Evolutionary conservation across 129 eudicot genomes (phyloP).

Genomic region (Helianthus tuberosus): DNA sequence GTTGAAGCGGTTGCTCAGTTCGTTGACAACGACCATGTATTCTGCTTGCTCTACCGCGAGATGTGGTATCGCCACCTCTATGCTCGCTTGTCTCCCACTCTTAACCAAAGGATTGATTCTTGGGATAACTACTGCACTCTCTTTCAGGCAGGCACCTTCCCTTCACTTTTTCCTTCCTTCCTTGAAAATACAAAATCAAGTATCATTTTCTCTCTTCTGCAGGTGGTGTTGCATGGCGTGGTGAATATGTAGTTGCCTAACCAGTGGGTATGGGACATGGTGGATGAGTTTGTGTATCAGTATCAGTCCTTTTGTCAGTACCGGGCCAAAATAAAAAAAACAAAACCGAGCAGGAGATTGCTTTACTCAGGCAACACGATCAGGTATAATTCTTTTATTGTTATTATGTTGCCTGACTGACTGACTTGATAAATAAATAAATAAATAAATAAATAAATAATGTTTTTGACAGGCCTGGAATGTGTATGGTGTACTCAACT

Average conservation of each 20-base stretch:
- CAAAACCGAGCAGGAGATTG: constrained; percentile 94
- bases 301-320: constrained; percentile 94
- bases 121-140: constrained; percentile 95
- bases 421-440: too few relatives aligned
- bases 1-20: constrained; percentile 84
- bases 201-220: too few relatives aligned
- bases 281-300: constrained; percentile 95
- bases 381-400: too few relatives aligned
- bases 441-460: too few relatives aligned
- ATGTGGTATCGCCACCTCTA: constrained; percentile 93
- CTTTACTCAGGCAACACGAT: constrained; percentile 64
- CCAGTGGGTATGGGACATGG: constrained; percentile 99
- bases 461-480: too few relatives aligned
- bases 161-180: too few relatives aligned
- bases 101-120: constrained; percentile 79
- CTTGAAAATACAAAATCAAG: too few relatives aligned
- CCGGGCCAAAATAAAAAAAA: constrained; percentile 94
- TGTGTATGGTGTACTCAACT: constrained; percentile 95
- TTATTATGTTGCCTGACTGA: too few relatives aligned
- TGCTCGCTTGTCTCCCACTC: constrained; percentile 69
- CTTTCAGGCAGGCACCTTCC: too few relatives aligned
- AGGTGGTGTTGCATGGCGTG: constrained; percentile 93
- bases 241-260: constrained; percentile 95
- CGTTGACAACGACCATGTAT: constrained; percentile 88
- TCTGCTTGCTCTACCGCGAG: constrained; percentile 88